Conservation (phyloP, 495 filamentous ascomycete genomes). For the Neurospora hispaniola region DNA sequence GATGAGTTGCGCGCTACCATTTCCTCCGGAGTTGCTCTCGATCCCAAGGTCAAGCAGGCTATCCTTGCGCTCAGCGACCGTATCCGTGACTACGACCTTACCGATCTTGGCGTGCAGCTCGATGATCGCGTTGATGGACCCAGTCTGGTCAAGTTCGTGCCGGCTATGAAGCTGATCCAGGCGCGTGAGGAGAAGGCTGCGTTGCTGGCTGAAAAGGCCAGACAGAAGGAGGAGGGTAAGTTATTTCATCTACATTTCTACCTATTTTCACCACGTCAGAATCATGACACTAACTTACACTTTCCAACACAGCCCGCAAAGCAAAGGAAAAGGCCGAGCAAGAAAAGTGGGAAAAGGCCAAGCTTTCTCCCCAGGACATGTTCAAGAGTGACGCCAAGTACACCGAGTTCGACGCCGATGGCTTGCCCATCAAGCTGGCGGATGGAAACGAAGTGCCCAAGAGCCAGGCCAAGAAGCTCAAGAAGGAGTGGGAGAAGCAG, state of each 20-base stretch:
- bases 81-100: slow-evolving; percentile 70
- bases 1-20: slow-evolving; percentile 56
- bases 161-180: slow-evolving; percentile 57
- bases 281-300: slow-evolving; percentile 5
- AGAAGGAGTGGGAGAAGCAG: slow-evolving; percentile 87
- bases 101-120: slow-evolving; percentile 70
- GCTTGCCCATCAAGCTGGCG: slow-evolving; percentile 65
- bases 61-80: slow-evolving; percentile 64
- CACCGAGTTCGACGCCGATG: slow-evolving; percentile 76
- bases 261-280: slow-evolving; percentile 15
- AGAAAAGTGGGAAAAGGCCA: slow-evolving; percentile 58
- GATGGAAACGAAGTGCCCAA: slow-evolving; percentile 71
- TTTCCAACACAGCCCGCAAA: slow-evolving; percentile 20
- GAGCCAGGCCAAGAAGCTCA: slow-evolving; percentile 68
- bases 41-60: slow-evolving; percentile 44
- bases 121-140: slow-evolving; percentile 64
- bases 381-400: slow-evolving; percentile 63
- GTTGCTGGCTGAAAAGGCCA: slow-evolving; percentile 41
- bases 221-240: slow-evolving; percentile 49
- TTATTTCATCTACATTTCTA: neutral
- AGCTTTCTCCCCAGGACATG: slow-evolving; percentile 56
- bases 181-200: slow-evolving; percentile 59
- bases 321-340: slow-evolving; percentile 43
- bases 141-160: slow-evolving; percentile 75
- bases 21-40: slow-evolving; percentile 32